Evolutionary conservation across 768 basidiomycete species (phyloP).

Genomic region (Lactifluus volemus): DNA sequence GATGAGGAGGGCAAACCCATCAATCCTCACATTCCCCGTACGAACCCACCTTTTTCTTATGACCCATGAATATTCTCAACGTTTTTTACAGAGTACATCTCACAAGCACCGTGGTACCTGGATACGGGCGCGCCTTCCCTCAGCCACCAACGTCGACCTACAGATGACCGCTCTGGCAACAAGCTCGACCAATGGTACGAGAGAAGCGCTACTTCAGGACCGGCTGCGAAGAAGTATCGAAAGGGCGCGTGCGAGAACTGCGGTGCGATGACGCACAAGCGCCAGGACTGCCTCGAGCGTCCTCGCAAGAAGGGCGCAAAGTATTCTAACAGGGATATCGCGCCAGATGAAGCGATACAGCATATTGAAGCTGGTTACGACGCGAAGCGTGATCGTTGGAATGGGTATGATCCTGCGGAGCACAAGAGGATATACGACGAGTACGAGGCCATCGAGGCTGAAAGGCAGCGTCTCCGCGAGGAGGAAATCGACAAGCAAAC

Average conservation of each 20-base stretch:
- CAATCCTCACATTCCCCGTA: conserved; percentile 98
- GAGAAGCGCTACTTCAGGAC: conserved; percentile 74
- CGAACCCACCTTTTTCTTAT: conserved; percentile 25
- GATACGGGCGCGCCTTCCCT: conserved; percentile 91
- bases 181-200: conserved; percentile 91
- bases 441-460: conserved; percentile 87
- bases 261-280: conserved; percentile 91
- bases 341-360: conserved; percentile 85
- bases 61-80: neutral
- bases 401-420: conserved; percentile 88
- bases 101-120: conserved; percentile 98
- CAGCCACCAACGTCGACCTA: conserved; percentile 81
- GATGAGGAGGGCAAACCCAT: conserved; percentile 94
- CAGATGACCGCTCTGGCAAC: conserved; percentile 43
- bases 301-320: conserved; percentile 95
- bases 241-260: conserved; percentile 99
- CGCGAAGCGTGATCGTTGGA: conserved; percentile 96
- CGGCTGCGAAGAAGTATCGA: conserved; percentile 92
- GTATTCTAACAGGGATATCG: conserved; percentile 83
- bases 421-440: conserved; percentile 88
- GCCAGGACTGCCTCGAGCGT: conserved; percentile 87
- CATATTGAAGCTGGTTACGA: conserved; percentile 72
- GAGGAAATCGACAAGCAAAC: conserved; percentile 98
- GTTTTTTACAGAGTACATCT: conserved; percentile 73
- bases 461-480: conserved; percentile 83